Conservation (phyloP, 2,329 filamentous ascomycete species). For the Pseudocercospora fuligena region DNA sequence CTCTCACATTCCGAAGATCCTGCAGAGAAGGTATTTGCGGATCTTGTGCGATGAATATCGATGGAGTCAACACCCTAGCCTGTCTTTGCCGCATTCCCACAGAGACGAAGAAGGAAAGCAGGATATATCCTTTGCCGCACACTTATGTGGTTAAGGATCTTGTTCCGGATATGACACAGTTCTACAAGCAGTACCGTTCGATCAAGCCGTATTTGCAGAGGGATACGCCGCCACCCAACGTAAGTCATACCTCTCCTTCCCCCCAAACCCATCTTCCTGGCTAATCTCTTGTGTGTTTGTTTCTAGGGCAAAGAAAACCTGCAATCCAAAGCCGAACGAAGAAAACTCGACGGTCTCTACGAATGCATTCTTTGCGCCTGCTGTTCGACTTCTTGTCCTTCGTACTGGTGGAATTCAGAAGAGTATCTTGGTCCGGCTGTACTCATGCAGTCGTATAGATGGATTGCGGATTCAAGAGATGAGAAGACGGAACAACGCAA, state of each 20-base stretch:
- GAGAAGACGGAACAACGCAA: constrained; percentile 87
- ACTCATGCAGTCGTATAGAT: constrained; percentile 96
- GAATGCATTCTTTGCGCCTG: constrained; percentile 99
- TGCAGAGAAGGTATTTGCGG: constrained; percentile 99
- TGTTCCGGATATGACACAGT: constrained; percentile 94
- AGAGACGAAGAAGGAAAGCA: constrained; percentile 77
- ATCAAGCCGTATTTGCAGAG: constrained; percentile 98
- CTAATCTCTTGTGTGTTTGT: too few relatives aligned
- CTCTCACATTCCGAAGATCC: constrained; percentile 91
- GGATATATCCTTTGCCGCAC: constrained; percentile 97
- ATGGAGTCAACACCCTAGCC: constrained; percentile 95
- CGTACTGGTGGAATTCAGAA: constrained; percentile 99
- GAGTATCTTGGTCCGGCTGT: constrained; percentile 98
- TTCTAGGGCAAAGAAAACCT: constrained; percentile 94
- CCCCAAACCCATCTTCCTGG: too few relatives aligned
- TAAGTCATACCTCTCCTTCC: constrained; percentile 55
- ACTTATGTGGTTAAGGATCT: constrained; percentile 99
- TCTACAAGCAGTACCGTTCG: constrained; percentile 99
- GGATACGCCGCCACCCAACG: constrained; percentile 80
- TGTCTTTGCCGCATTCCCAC: constrained; percentile 96
- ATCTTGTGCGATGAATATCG: constrained; percentile 99
- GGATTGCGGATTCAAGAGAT: constrained; percentile 93
- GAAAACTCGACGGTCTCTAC: constrained; percentile 96
- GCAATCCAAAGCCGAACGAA: constrained; percentile 88
- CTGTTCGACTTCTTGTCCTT: constrained; percentile 99